phyloP scores from a whole-genome alignment of 305 asterid genomes.

The Fraxinus xanthoxyloides region DNA sequence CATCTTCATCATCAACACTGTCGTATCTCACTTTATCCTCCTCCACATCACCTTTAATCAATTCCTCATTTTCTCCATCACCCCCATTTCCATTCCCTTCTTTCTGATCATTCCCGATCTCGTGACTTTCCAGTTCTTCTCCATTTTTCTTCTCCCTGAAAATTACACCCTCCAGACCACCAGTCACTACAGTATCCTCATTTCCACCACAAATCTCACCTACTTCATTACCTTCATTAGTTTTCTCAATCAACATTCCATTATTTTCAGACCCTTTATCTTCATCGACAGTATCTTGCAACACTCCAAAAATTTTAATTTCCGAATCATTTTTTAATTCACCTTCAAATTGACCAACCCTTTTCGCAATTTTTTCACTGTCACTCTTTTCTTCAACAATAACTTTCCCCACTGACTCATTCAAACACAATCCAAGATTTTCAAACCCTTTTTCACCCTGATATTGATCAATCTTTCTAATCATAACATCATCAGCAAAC shows the following conservation, averaged over 20 bases:
- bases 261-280: conserved; percentile 18
- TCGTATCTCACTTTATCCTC: conserved; percentile 16
- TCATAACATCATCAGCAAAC: conserved; percentile 52
- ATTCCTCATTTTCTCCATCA: conserved; percentile 19
- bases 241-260: conserved; percentile 27
- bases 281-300: conserved; percentile 12
- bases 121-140: conserved; percentile 24
- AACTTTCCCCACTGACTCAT: conserved; percentile 15
- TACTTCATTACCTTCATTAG: conserved; percentile 9
- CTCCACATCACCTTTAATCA: conserved; percentile 20
- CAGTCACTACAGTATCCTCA: conserved; percentile 9
- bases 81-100: conserved; percentile 18
- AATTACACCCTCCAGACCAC: conserved; percentile 19
- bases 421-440: conserved; percentile 23
- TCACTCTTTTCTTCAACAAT: conserved; percentile 8
- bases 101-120: conserved; percentile 19
- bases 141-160: conserved; percentile 20
- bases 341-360: conserved; percentile 25
- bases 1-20: conserved; percentile 30
- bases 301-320: conserved; percentile 13
- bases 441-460: conserved; percentile 22
- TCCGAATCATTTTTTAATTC: conserved; percentile 14
- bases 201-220: conserved; percentile 16
- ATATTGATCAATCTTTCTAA: conserved; percentile 40
- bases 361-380: conserved; percentile 15